These are phyloP conservation scores for Trametes pubescens DNA, from an alignment of 1,284 basidiomycete genomes.

Conservation along the genomic window DNA sequence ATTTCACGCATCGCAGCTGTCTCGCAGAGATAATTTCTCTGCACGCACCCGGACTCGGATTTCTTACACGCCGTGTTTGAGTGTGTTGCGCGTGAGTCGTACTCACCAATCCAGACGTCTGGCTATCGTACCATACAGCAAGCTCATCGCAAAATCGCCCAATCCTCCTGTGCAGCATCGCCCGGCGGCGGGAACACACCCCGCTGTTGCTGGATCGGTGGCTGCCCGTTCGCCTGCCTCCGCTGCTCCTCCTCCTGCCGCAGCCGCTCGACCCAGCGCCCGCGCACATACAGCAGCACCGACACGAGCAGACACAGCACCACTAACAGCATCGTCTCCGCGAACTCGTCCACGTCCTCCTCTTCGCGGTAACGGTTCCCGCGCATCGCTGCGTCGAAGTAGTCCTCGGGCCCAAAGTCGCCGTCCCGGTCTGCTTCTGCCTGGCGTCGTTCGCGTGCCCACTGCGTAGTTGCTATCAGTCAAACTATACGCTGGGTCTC, in stretches of 20 bases:
- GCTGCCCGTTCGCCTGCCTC: slow-evolving; percentile 67
- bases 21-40: no score
- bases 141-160: slow-evolving; percentile 64
- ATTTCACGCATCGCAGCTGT: no score
- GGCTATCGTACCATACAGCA: not conserved
- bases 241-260: slow-evolving; percentile 67
- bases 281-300: slow-evolving; percentile 73
- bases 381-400: slow-evolving; percentile 73
- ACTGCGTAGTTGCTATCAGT: slow-evolving; percentile 49
- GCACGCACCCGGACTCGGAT: no score
- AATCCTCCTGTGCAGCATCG: slow-evolving; percentile 70
- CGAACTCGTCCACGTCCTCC: slow-evolving; percentile 67
- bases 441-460: slow-evolving; percentile 77
- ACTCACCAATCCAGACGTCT: not conserved
- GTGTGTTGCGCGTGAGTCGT: not conserved
- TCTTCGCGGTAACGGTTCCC: slow-evolving; percentile 61
- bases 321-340: slow-evolving; percentile 76
- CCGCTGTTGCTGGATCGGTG: slow-evolving; percentile 44
- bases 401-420: slow-evolving; percentile 83
- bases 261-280: slow-evolving; percentile 73
- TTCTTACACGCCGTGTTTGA: not conserved
- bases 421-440: slow-evolving; percentile 75
- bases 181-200: slow-evolving; percentile 67
- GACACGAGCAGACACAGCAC: slow-evolving; percentile 72
- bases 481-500: not conserved